Evolutionary conservation across 371 early-diverging fungal species (phyloP).

Genomic region (Mortierella sp.): DNA sequence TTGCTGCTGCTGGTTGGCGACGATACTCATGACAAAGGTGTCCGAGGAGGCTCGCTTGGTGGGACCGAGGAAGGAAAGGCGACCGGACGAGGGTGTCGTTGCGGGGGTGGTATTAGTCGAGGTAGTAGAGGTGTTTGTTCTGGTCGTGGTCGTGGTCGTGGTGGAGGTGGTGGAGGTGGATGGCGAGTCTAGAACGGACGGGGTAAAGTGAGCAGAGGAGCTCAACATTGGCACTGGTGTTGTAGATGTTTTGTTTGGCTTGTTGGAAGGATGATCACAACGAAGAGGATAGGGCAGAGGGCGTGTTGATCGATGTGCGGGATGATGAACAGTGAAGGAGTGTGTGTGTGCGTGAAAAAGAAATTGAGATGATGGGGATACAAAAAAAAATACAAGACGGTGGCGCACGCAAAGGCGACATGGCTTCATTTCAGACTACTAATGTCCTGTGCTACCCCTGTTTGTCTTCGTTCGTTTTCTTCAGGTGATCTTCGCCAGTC

Average conservation of each 20-base stretch:
- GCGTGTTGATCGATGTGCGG: too few relatives aligned
- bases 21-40: conserved; percentile 24
- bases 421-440: too few relatives aligned
- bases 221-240: neutral
- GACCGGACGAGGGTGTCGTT: conserved; percentile 15
- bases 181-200: neutral
- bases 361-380: too few relatives aligned
- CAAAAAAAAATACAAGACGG: too few relatives aligned
- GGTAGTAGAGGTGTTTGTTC: neutral
- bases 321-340: too few relatives aligned
- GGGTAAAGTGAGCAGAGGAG: conserved; percentile 6
- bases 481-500: too few relatives aligned
- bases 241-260: neutral
- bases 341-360: too few relatives aligned
- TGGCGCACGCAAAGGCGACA: too few relatives aligned
- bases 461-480: too few relatives aligned
- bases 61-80: conserved; percentile 27
- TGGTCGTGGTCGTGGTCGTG: neutral
- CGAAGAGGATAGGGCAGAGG: too few relatives aligned
- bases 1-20: conserved; percentile 15
- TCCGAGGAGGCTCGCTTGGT: conserved; percentile 21
- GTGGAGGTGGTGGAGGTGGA: neutral
- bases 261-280: neutral
- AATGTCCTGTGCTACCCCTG: too few relatives aligned
- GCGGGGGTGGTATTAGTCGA: neutral